A percentile compares a stretch with the other conserved stretches of the same genome.
phyloP scores from a whole-genome alignment of 2,329 filamentous ascomycete species.

The Orbilia oligospora region DNA sequence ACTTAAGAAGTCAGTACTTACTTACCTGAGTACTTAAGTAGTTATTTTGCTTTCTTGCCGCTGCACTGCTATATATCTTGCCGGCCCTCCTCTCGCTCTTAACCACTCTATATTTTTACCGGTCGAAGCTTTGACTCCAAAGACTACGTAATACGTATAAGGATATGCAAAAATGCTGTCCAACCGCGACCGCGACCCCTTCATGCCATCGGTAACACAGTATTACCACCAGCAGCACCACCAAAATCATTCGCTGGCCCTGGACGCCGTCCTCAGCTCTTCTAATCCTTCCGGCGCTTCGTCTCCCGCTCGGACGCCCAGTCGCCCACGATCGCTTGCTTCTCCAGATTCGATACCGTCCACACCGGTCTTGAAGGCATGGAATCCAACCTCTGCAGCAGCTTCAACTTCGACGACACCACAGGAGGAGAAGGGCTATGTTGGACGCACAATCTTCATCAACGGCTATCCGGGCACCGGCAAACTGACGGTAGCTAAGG shows the following conservation, averaged over 20 bases:
- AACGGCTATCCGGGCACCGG: conserved; percentile 66
- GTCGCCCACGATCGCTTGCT: conserved; percentile 51
- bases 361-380: conserved; percentile 55
- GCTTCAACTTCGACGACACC: conserved; percentile 18
- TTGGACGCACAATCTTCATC: conserved; percentile 64
- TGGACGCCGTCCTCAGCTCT: conserved; percentile 48
- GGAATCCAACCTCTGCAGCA: conserved; percentile 44
- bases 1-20: too few species aligned
- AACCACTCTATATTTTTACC: conserved; percentile 7
- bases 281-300: conserved; percentile 51
- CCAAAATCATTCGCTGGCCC: conserved; percentile 49
- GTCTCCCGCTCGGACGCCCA: conserved; percentile 53
- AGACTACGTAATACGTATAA: conserved; percentile 26
- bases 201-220: conserved; percentile 60
- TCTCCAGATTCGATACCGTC: conserved; percentile 56
- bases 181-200: conserved; percentile 60
- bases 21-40: too few species aligned
- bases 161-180: conserved; percentile 59
- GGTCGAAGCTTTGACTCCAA: conserved; percentile 18
- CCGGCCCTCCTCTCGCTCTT: conserved; percentile 21
- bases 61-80: conserved; percentile 18
- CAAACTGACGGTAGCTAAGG: conserved; percentile 65
- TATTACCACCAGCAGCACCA: conserved; percentile 59
- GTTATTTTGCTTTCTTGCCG: background rate
- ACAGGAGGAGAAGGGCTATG: conserved; percentile 39